phyloP scores from a whole-genome alignment of 441 rosid genomes.

The Gossypium laxum region DNA sequence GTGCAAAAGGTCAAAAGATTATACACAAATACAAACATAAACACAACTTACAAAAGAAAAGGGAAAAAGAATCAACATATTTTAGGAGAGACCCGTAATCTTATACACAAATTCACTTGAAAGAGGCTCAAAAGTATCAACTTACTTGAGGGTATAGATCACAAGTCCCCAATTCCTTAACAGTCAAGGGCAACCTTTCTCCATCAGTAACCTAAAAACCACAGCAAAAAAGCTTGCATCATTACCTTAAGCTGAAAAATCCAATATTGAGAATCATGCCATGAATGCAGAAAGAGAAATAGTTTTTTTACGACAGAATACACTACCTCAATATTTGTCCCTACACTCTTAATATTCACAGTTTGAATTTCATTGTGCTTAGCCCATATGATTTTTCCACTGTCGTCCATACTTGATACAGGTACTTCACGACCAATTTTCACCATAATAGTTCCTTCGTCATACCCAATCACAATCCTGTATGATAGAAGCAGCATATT shows the following conservation, averaged over 20 bases:
- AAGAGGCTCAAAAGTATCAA: constrained; percentile 16
- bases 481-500: constrained; percentile 5
- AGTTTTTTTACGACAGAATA: not conserved
- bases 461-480: constrained; percentile 94
- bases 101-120: not conserved
- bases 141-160: constrained; percentile 98
- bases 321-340: constrained; percentile 81
- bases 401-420: constrained; percentile 96
- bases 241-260: constrained; percentile 13
- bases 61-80: not conserved
- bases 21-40: not conserved
- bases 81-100: not conserved
- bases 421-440: constrained; percentile 96
- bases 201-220: constrained; percentile 75
- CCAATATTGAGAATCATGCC: not conserved
- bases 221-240: constrained; percentile 13
- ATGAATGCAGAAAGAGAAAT: not conserved
- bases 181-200: constrained; percentile 92
- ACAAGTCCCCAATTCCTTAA: constrained; percentile 92
- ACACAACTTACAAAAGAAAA: not conserved
- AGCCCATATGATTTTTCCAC: constrained; percentile 98
- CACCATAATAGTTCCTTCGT: constrained; percentile 95
- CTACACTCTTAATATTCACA: constrained; percentile 87
- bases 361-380: constrained; percentile 98
- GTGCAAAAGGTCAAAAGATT: not conserved